Base-by-base conservation (phyloP, 768 basidiomycete genomes). In the Hemileccinum impolitum region DNA sequence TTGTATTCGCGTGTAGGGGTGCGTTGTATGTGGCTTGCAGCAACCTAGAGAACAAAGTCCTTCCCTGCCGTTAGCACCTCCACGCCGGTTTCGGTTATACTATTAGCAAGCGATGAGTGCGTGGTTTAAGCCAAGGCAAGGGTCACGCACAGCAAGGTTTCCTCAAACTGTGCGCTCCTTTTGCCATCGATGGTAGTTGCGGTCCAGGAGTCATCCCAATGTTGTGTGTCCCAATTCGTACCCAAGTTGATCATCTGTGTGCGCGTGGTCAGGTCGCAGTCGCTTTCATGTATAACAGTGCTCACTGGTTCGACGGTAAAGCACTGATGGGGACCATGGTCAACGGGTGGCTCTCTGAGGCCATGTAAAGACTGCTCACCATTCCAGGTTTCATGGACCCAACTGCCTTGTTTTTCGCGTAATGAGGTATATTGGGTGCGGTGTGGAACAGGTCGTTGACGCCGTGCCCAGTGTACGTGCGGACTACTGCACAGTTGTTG, bases 141-240 rank as follows among this genome's bases (percentile, higher is more conserved):
- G 14, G 18, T 43, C 34, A 79, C 92, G 59, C 61, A 94, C 94
- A 99, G 68, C 31, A 99, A 72, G 1, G 95, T 97, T 62, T 99
- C 96, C 67, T 99, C 96, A 63, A 97, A 99, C 62, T 99, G 96
- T 1, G 96, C 96, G 52, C 90, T 94, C 48, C 79, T 75, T 66
- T 87, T 88, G 19, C 94, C 95, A 68, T 97, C 95, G 12, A 78
- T 69, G 5, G 96, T 99, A 18, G 87, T 91, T 1, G 94, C 92
- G 3, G 95, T 98, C 95, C 95, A 98, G 62, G 92, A 85, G 66
- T 95, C 93, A 28, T 87, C 86, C 94, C 94, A 93, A 64, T 93
- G 90, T 18, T 84, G 75, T 47, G 82, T 80, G 26, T 80, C 80
- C 83, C 86, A 88, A 54, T 75, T 81, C 44, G 77, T 75, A 6